Evolutionary conservation across 2,329 filamentous ascomycete species (phyloP).

Genomic region (Colletotrichum sp.): DNA sequence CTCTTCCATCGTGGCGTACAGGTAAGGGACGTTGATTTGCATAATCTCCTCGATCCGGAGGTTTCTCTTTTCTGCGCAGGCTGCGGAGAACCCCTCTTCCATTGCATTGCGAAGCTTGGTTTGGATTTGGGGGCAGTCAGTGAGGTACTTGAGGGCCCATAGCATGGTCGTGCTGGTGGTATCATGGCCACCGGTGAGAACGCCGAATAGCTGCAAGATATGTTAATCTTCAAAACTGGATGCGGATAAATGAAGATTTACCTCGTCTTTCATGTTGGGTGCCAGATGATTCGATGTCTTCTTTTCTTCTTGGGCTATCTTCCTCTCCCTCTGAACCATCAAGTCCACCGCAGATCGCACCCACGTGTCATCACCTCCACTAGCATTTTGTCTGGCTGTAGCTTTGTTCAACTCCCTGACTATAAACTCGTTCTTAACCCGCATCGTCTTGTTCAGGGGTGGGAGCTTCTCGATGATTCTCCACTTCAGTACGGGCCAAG

Average conservation of each 20-base stretch:
- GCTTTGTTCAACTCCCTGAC: background rate
- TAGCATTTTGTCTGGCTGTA: background rate
- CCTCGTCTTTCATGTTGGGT: conserved; percentile 7
- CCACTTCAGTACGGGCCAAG: background rate
- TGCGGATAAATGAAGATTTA: background rate
- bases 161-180: conserved; percentile 29
- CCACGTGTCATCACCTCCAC: background rate
- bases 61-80: conserved; percentile 17
- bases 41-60: conserved; percentile 25
- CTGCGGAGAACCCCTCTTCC: conserved; percentile 19
- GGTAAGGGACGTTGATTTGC: conserved; percentile 25
- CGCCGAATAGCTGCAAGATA: conserved; percentile 26
- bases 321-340: conserved; percentile 12
- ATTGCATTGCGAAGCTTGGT: background rate
- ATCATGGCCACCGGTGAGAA: conserved; percentile 34
- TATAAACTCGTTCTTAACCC: background rate
- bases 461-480: background rate
- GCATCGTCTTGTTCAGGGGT: background rate
- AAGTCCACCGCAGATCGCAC: conserved; percentile 10
- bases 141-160: conserved; percentile 29
- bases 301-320: conserved; percentile 3
- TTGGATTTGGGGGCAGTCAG: background rate
- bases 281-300: background rate
- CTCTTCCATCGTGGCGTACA: conserved; percentile 34
- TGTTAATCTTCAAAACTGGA: background rate